These are phyloP conservation scores for Aspergillus nomiae DNA, from an alignment of 2,329 filamentous ascomycete species.

Conservation along the genomic window DNA sequence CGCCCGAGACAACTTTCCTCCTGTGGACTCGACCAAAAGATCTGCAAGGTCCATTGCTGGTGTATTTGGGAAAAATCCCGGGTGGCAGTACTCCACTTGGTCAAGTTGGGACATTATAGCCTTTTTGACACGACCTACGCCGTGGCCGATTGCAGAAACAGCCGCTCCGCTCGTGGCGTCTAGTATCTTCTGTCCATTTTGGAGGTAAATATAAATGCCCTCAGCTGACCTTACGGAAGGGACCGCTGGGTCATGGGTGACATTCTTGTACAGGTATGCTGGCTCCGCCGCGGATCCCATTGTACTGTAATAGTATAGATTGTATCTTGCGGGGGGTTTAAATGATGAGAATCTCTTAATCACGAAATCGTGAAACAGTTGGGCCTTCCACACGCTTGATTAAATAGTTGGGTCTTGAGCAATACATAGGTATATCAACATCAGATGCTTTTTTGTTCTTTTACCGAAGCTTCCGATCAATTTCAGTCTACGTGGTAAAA, in stretches of 20 bases:
- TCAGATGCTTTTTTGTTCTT: not conserved
- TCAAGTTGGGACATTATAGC: slow-evolving; percentile 63
- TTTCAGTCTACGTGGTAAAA: not conserved
- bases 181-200: slow-evolving; percentile 59
- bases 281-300: slow-evolving; percentile 7
- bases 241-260: not conserved
- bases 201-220: slow-evolving; percentile 51
- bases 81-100: slow-evolving; percentile 59
- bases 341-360: not conserved
- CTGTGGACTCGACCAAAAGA: slow-evolving; percentile 51
- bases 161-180: slow-evolving; percentile 73
- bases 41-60: slow-evolving; percentile 54
- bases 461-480: not conserved
- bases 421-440: not conserved
- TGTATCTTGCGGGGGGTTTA: not conserved
- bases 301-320: not conserved
- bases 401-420: not conserved
- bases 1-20: slow-evolving; percentile 54
- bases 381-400: not conserved
- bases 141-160: slow-evolving; percentile 71
- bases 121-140: slow-evolving; percentile 59
- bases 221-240: not conserved
- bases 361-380: not conserved
- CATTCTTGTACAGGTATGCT: slow-evolving; percentile 7
- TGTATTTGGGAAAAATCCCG: slow-evolving; percentile 57